Evolutionary conservation across 352 stramenopile species (phyloP).

Genomic region (Nothophytophthora sp.): DNA sequence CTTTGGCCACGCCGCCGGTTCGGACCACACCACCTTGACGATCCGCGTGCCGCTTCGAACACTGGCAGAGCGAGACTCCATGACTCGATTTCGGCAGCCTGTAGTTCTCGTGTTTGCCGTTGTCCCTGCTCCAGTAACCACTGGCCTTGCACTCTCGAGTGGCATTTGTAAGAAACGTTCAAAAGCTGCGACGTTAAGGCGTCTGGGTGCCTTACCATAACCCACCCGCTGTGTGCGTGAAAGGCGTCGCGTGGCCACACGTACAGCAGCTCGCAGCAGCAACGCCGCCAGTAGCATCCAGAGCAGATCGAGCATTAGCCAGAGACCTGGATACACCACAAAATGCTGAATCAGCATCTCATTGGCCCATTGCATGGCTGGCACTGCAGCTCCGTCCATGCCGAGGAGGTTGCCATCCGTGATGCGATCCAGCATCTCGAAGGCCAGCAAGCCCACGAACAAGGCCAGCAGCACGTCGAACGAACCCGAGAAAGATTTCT

Average conservation of each 20-base stretch:
- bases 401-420: conserved; percentile 91
- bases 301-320: conserved; percentile 46
- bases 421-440: conserved; percentile 95
- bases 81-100: conserved; percentile 8
- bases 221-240: conserved; percentile 41
- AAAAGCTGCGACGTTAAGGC: conserved; percentile 57
- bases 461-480: conserved; percentile 92
- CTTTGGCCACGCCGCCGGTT: conserved; percentile 35
- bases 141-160: conserved; percentile 3
- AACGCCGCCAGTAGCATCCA: conserved; percentile 52
- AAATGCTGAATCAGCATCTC: conserved; percentile 46
- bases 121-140: background rate
- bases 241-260: conserved; percentile 39
- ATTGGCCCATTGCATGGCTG: conserved; percentile 54
- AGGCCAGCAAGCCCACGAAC: conserved; percentile 92
- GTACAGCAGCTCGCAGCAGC: conserved; percentile 31
- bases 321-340: conserved; percentile 41
- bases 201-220: conserved; percentile 36
- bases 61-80: conserved; percentile 82
- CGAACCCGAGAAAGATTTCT: conserved; percentile 64
- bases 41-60: conserved; percentile 58
- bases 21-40: conserved; percentile 90
- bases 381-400: conserved; percentile 43
- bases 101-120: conserved; percentile 1
- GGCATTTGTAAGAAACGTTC: conserved; percentile 45